Base-by-base conservation (phyloP, 768 basidiomycete species). In the Leccinellum albellum region DNA sequence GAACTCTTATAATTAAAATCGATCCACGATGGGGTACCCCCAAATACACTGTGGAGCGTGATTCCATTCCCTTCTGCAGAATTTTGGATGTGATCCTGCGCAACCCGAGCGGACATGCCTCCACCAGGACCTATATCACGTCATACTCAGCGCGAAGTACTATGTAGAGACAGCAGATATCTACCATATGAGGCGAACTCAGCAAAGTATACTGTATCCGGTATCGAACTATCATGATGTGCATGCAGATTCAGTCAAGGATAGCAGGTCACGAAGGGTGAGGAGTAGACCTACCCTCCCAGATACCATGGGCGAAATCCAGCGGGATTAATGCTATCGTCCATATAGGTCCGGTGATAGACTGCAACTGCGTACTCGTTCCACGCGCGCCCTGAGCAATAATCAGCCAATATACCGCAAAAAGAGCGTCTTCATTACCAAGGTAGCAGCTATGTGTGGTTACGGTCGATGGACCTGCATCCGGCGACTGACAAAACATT, bases 301-400 rank as follows among this genome's bases (percentile, higher is more conserved):
- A 4, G n/a, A 45, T 2, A 3, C 45, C 82, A 84, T 0, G 82
- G 78, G 6, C 70, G 79, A 73, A 78, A 85, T 2, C 82, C 83
- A 14, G 66, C 78, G 1, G 83, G 78, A 20, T 69, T 59, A 35
- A 85, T 75, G 62, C 76, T 82, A n/a, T 78, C 71, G 84, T 47
- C 46, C 46, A 47, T 47, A 15, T 47, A 47, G 26, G 3, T 47
- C 15, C 10, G 7, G 1, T 0, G 65, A 59, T 70, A 85, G 1
- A 85, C 81, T 0, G 82, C 80, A 0, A 78, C 78, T 0, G 82
- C 82, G 3, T 82, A 72, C 60, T 82, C 81, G 63, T 86, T 86
- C 85, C 85, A 86, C 0, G 85, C 84, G 4, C 84, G 77, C 17
- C 64, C 61, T 70, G 44, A 7, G 13, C n/a, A 20, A 40, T 3